Conservation (phyloP, 176 grass and related monocot genomes). For the Tillandsia fasciculata region DNA sequence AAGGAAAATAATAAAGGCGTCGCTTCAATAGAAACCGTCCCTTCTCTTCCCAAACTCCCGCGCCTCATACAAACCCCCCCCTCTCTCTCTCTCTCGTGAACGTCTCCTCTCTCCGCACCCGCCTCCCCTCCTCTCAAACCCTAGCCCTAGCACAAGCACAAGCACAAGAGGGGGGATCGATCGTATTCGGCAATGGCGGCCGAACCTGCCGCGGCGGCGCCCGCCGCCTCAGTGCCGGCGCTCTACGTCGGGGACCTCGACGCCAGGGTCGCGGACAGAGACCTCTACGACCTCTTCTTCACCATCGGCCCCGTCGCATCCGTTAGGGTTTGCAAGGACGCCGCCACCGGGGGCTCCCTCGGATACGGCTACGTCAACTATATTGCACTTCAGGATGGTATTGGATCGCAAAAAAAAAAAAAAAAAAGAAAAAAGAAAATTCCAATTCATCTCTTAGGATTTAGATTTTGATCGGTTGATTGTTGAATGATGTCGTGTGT, state of each 20-base stretch:
- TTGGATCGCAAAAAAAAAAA: no score
- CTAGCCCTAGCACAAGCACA: neutral
- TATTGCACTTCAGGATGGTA: conserved; percentile 44
- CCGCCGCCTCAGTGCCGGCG: conserved; percentile 20
- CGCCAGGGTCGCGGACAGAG: conserved; percentile 26
- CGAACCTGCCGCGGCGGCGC: neutral
- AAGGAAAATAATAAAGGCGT: neutral
- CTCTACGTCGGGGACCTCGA: conserved; percentile 66
- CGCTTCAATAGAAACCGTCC: neutral
- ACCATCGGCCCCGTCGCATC: conserved; percentile 44
- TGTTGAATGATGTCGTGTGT: no score
- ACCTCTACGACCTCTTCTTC: conserved; percentile 40
- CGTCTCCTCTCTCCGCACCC: neutral
- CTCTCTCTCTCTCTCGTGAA: neutral
- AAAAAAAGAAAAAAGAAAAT: neutral
- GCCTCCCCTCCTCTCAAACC: neutral
- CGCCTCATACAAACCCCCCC: neutral
- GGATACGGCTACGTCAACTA: conserved; percentile 67
- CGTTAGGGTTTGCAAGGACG: conserved; percentile 53
- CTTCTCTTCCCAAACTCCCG: conserved; percentile 3
- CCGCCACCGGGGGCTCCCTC: conserved; percentile 34
- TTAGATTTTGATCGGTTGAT: no score
- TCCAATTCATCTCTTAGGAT: neutral
- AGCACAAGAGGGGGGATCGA: neutral
- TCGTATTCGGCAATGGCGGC: neutral